These are phyloP conservation scores for Silene noctiflora DNA, from an alignment of 179 eudicot species.

Conservation along the genomic window DNA sequence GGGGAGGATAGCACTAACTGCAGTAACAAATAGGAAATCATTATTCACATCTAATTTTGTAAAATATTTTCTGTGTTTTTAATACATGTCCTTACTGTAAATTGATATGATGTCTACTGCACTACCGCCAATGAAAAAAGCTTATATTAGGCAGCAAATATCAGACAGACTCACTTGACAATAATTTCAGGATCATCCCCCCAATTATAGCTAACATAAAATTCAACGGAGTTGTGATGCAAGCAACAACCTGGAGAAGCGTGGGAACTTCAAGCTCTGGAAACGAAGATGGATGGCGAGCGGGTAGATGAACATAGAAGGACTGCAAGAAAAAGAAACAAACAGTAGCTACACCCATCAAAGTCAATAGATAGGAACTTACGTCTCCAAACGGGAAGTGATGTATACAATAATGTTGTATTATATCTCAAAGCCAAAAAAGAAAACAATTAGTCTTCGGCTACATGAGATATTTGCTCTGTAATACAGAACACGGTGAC, in stretches of 20 bases:
- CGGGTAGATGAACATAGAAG: constrained; percentile 82
- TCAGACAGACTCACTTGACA: not conserved
- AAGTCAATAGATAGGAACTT: not conserved
- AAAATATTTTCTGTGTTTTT: not conserved
- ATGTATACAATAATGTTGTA: not conserved
- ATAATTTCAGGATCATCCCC: not conserved
- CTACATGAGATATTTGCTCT: not conserved
- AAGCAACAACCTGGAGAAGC: constrained; percentile 66
- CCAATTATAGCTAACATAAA: not conserved
- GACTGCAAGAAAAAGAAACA: constrained; percentile 52
- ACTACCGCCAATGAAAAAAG: not conserved
- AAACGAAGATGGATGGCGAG: constrained; percentile 83
- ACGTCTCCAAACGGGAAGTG: not conserved
- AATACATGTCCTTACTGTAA: not conserved
- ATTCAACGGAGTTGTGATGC: not conserved
- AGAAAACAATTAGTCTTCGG: not conserved
- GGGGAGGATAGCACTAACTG: not conserved
- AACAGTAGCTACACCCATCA: constrained; percentile 13
- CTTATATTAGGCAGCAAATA: not conserved
- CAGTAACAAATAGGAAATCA: constrained; percentile 2
- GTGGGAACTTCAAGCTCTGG: constrained; percentile 96
- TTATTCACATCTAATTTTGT: not conserved
- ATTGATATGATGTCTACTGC: not conserved
- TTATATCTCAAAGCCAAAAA: not conserved
- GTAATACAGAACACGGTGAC: not conserved